phyloP scores from a whole-genome alignment of 2,329 filamentous ascomycete genomes.

The Trichoderma sp. region DNA sequence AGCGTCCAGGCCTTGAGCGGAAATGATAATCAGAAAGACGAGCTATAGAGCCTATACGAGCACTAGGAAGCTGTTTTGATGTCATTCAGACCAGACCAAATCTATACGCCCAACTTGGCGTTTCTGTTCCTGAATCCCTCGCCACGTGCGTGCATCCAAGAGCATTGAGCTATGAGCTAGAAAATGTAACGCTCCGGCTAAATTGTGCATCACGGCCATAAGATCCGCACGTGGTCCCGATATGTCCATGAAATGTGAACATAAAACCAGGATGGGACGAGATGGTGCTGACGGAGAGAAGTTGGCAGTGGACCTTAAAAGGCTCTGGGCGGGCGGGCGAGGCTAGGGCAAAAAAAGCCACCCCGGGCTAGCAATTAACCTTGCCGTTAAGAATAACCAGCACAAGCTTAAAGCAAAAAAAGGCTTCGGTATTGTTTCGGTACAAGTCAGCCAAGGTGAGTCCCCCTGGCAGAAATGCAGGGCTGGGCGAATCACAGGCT shows the following conservation, averaged over 20 bases:
- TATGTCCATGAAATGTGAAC: not conserved
- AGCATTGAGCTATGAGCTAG: not conserved
- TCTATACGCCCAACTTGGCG: not conserved
- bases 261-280: not conserved
- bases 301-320: not conserved
- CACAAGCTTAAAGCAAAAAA: not conserved
- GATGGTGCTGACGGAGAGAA: slow-evolving; percentile 1
- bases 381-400: slow-evolving; percentile 1
- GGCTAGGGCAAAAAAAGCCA: not conserved
- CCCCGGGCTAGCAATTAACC: slow-evolving; percentile 2
- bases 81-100: not conserved
- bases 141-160: not conserved
- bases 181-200: not conserved
- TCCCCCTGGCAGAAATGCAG: not conserved
- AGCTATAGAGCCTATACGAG: not conserved
- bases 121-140: not conserved
- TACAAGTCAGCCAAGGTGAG: not conserved
- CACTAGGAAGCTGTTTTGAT: not conserved
- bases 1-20: slow-evolving; percentile 21
- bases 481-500: slow-evolving; percentile 14
- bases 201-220: not conserved
- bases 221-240: not conserved
- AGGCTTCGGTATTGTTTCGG: not conserved
- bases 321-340: not conserved
- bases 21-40: not conserved